Evolutionary conservation across 495 filamentous ascomycete genomes (phyloP).

Genomic region (Amorphotheca resinae): DNA sequence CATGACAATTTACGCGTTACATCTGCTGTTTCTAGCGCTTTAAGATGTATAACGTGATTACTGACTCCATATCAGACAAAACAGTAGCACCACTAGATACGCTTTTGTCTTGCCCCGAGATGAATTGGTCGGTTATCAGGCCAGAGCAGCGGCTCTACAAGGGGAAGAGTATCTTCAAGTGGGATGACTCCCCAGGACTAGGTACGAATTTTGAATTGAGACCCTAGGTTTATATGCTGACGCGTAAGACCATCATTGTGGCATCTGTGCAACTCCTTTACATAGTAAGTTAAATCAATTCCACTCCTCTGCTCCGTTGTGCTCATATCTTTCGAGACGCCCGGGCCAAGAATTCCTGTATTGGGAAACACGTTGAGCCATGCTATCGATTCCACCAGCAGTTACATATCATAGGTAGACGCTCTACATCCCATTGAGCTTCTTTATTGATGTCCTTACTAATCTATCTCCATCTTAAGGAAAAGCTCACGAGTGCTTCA

Average conservation of each 20-base stretch:
- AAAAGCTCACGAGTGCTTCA: constrained; percentile 20
- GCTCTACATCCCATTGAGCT: neutral
- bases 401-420: constrained; percentile 20
- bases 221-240: no score
- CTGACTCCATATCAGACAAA: no score
- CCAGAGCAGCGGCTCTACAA: constrained; percentile 15
- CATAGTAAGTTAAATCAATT: constrained; percentile 9
- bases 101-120: neutral
- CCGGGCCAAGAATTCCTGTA: constrained; percentile 16
- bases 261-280: constrained; percentile 18
- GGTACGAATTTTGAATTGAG: neutral
- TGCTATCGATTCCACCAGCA: constrained; percentile 21
- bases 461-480: constrained; percentile 7
- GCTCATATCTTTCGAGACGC: constrained; percentile 11
- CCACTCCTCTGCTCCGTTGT: neutral
- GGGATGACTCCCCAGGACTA: constrained; percentile 12
- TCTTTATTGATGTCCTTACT: neutral
- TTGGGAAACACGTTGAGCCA: constrained; percentile 22
- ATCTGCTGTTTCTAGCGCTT: no score
- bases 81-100: neutral
- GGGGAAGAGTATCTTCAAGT: constrained; percentile 13
- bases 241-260: constrained; percentile 22
- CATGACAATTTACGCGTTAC: no score
- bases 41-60: no score
- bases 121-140: constrained; percentile 17